Percentiles rank a stretch among this genome's conserved stretches.
Conservation (phyloP, 805 yeast genomes). For the Debaryomyces prosopidis region DNA sequence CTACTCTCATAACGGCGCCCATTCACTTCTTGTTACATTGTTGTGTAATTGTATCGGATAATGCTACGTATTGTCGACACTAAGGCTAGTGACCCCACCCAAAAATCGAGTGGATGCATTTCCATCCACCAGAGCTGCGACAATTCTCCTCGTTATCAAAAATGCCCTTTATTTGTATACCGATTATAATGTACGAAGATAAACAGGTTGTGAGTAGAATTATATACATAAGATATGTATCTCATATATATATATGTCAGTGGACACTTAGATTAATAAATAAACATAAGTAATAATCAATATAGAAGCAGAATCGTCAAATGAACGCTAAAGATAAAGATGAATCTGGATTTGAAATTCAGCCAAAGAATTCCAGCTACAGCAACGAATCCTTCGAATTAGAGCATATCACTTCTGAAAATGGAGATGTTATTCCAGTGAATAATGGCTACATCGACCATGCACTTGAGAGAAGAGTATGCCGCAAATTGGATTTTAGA, state of each 20-base stretch:
- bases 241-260: background rate
- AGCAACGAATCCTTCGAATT: slow-evolving; percentile 2
- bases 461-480: slow-evolving; percentile 27
- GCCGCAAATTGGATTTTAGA: slow-evolving; percentile 43
- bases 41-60: too few species aligned
- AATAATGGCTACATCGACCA: slow-evolving; percentile 13
- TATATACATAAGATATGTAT: background rate
- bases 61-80: background rate
- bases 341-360: slow-evolving; percentile 2
- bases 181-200: background rate
- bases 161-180: background rate
- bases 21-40: too few species aligned
- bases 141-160: background rate
- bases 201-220: background rate
- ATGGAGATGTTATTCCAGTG: slow-evolving; percentile 16
- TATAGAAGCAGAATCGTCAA: too few species aligned
- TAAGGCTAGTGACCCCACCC: background rate
- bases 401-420: slow-evolving; percentile 14
- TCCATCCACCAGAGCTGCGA: background rate
- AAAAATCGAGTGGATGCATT: background rate
- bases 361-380: slow-evolving; percentile 5
- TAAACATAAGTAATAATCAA: background rate
- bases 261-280: background rate
- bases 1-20: too few species aligned
- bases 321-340: background rate